Evolutionary conservation across 768 basidiomycete genomes (phyloP).

Genomic region (Macrolepiota albuminosa): DNA sequence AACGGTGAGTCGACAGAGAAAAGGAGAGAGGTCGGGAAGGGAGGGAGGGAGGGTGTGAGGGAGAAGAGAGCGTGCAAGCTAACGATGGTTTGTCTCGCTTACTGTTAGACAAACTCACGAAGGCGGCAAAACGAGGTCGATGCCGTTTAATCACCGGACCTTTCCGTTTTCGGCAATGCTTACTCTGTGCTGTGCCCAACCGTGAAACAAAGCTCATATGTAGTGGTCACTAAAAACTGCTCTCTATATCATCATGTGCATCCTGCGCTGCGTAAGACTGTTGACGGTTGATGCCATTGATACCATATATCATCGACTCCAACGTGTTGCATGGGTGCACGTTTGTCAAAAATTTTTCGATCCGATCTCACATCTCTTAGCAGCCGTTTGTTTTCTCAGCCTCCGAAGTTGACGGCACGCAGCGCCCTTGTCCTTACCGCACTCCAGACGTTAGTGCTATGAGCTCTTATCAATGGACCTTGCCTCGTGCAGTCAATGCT

Average conservation of each 20-base stretch:
- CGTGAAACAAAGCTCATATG: not conserved
- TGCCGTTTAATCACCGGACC: constrained; percentile 8
- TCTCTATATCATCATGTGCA: not conserved
- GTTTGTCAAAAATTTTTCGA: not conserved
- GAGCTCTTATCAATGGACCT: not conserved
- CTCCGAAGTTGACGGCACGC: not conserved
- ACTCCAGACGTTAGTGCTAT: not conserved
- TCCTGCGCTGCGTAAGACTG: not conserved
- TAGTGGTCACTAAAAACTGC: not conserved
- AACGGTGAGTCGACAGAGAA: not conserved
- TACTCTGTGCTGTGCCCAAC: not conserved
- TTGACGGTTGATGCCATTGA: not conserved
- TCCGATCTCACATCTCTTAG: not conserved
- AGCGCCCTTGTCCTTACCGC: not conserved
- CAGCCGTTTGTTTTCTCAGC: not conserved
- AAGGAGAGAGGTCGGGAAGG: not conserved
- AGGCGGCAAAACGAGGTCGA: constrained; percentile 9
- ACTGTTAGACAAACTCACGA: constrained; percentile 7
- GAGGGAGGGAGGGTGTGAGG: not conserved
- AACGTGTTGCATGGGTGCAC: not conserved
- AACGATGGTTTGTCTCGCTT: constrained; percentile 12
- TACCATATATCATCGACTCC: not conserved
- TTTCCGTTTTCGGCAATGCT: constrained; percentile 14
- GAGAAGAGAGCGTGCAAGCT: constrained; percentile 2
- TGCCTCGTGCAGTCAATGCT: not conserved